Evolutionary conservation across 805 yeast genomes (phyloP), one percentile per base, ranked within the genome.

Genomic region (Blastobotrys robertii): DNA sequence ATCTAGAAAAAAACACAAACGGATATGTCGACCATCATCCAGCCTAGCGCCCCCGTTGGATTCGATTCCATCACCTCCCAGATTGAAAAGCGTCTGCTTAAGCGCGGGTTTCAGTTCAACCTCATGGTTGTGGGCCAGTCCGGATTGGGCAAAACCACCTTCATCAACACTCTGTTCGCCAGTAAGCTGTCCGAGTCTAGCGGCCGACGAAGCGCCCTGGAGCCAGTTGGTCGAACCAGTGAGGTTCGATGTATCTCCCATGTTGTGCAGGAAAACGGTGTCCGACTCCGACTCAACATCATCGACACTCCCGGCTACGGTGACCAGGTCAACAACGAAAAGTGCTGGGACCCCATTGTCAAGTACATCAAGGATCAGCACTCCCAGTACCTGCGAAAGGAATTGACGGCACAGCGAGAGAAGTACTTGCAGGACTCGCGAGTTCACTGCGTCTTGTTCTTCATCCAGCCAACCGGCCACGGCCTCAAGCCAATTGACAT

Each of bases 251-350:
- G 58, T 7, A 54, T 55, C n/a, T 47, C 62, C 28, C 63, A 58
- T 38, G 71, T 74, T 12, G 71, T 92, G 50, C 65, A 77, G 44
- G 98, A 92, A 65, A 87, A 86, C 62, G 84, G 83, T 51, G 97
- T 92, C 44, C 78, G 80, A 49, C 76, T 92, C 60, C 81, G 81
- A 56, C 68, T 92, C 50, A 88, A 86, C 55, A 79, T 92, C 44
- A 84, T 92, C 59, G 98, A 92, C 62, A 92, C 98, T 2, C 97
- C 97, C 14, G 97, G 97, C 11, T 92, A 86, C 69, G 97, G 96
- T 33, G 98, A 92, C 70, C 95, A 84, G 66, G 83, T 92, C 52
- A 84, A 87, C 68, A 88, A 88, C 65, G 94, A 84, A 56, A 84
- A 82, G 65, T 87, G 94, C 65, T 90, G 97, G 96, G 97, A 88